Base-by-base conservation (phyloP, 2,329 filamentous ascomycete species). In the Aspergillus fumigatiaffinis region DNA sequence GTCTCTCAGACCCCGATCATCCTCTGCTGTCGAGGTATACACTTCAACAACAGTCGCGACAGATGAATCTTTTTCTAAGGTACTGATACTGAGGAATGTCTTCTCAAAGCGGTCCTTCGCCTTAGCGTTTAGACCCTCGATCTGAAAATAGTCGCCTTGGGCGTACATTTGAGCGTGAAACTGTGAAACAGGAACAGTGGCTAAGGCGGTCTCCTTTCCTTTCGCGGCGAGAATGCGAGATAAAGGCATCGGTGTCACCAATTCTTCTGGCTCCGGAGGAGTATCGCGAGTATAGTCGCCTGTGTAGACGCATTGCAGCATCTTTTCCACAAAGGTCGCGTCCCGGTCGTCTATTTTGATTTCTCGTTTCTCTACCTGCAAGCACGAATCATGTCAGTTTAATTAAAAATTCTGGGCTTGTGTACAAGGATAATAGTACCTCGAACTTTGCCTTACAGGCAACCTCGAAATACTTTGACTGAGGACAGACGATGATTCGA, bases 141-240 rank as follows among this genome's bases (percentile, higher is more conserved):
- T 29, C 28, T 49, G 44, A 20, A 54, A 54, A n/a, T 54, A 54
- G 7, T 32, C 26, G n/a, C 52, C 52, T 41, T 48, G 44, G n/a
- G 44, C 20, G 14, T 54, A 54, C 29, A 54, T 54, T 14, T 35
- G 44, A 3, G 32, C 52, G 21, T 50, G 44, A 2, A 53, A 25
- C 6, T 20, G 8, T 42, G 38, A 42, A 17, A 8, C 17, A 7
- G 4, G 38, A 42, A 2, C 20, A 42, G 6, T 20, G 6, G 0
- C n/a, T 20, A 1, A 0, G 20, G 38, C 6, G 29, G 10, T 14
- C 17, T n/a, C n/a, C n/a, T 42, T 9, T 20, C 8, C 38, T 42
- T n/a, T 20, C 17, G 17, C 9, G 38, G 14, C 38, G 8, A 9
- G 8, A 3, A 6, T 42, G 17, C 2, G 38, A 9, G 4, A 20